Evolutionary conservation across 2,329 filamentous ascomycete species (phyloP).

Genomic region (Penicillium hordei): DNA sequence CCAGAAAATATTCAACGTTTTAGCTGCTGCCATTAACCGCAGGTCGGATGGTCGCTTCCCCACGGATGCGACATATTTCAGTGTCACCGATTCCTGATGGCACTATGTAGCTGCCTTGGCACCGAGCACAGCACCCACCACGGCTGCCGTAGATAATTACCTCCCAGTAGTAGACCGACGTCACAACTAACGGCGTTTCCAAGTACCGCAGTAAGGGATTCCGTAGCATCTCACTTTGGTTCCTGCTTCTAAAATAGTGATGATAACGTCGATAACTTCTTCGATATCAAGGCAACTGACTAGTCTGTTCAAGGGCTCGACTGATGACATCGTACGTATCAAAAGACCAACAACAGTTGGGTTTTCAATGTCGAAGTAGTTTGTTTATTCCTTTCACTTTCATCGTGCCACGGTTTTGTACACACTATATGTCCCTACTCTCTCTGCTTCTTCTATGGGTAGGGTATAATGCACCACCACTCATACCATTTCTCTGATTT

Average conservation of each 20-base stretch:
- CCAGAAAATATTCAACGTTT: slow-evolving; percentile 34
- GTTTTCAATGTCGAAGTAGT: neutral
- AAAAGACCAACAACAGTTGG: neutral
- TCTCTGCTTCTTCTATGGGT: neutral
- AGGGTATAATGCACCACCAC: neutral
- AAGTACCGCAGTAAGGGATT: neutral
- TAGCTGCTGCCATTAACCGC: slow-evolving; percentile 44
- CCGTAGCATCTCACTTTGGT: neutral
- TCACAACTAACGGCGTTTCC: neutral
- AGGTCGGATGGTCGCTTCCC: slow-evolving; percentile 42
- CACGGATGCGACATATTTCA: slow-evolving; percentile 45
- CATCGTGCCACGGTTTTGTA: neutral
- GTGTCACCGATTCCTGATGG: slow-evolving; percentile 27
- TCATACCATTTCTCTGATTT: neutral
- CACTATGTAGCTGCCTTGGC: too few relatives aligned
- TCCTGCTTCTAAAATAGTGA: neutral
- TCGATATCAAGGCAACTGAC: neutral
- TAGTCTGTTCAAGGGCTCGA: neutral
- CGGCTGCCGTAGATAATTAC: neutral
- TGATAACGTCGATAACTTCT: neutral
- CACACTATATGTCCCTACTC: neutral
- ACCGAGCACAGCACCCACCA: neutral
- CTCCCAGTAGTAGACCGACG: neutral
- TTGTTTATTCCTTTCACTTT: too few relatives aligned
- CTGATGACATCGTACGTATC: neutral